Evolutionary conservation across 192 early-diverging fungal genomes (phyloP).

Genomic region (Linnemannia schmuckeri): DNA sequence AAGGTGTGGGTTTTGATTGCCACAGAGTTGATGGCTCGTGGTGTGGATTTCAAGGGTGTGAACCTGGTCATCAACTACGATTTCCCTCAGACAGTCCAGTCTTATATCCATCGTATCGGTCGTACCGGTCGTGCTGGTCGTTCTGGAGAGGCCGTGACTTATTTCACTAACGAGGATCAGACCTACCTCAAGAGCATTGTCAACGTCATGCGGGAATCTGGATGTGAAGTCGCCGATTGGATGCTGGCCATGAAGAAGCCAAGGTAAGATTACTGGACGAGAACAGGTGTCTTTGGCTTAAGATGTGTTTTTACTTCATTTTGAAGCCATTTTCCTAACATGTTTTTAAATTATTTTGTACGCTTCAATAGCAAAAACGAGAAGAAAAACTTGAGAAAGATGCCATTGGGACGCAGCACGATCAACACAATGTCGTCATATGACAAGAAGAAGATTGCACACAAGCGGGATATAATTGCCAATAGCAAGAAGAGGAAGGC

Average conservation of each 20-base stretch:
- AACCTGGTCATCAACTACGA: constrained; percentile 99
- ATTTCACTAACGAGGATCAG: constrained; percentile 94
- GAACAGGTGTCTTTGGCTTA: constrained; percentile 62
- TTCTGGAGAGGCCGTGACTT: constrained; percentile 90
- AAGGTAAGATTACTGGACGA: constrained; percentile 63
- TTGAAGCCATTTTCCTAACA: neutral
- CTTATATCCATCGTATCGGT: constrained; percentile 98
- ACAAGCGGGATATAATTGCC: constrained; percentile 71
- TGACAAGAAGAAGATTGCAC: constrained; percentile 76
- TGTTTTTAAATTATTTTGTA: neutral
- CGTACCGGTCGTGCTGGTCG: constrained; percentile 98
- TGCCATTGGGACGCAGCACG: constrained; percentile 76
- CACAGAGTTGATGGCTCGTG: constrained; percentile 97
- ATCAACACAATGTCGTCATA: constrained; percentile 86
- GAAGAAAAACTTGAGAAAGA: constrained; percentile 79
- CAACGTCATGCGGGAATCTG: constrained; percentile 96
- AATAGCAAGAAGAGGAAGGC: constrained; percentile 57
- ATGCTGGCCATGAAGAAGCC: constrained; percentile 92
- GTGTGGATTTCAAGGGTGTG: constrained; percentile 99
- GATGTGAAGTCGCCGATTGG: constrained; percentile 98
- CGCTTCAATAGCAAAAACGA: constrained; percentile 62
- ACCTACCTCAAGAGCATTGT: constrained; percentile 92
- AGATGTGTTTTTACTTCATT: neutral
- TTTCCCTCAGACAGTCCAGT: constrained; percentile 91
- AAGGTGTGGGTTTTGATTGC: constrained; percentile 96